These are phyloP conservation scores for Alternaria dauci DNA, from an alignment of 2,329 filamentous ascomycete genomes.

Conservation along the genomic window DNA sequence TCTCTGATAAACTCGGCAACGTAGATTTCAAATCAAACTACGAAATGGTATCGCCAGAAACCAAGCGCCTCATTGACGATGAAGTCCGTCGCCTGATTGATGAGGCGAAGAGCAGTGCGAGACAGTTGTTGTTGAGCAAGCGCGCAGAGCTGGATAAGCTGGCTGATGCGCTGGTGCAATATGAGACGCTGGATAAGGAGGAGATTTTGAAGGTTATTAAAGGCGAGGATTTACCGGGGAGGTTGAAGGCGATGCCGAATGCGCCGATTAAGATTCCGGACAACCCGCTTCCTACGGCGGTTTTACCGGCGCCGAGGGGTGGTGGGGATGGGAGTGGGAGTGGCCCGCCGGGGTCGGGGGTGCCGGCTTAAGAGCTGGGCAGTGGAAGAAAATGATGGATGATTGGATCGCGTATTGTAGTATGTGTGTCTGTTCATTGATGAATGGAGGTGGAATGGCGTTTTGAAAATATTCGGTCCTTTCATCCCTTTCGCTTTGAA, in stretches of 20 bases:
- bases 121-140: conserved; percentile 73
- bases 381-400: no score
- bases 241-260: conserved; percentile 65
- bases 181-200: conserved; percentile 87
- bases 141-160: conserved; percentile 86
- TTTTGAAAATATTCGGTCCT: no score
- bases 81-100: conserved; percentile 88
- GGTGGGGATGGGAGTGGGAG: conserved; percentile 22
- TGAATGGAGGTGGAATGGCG: no score
- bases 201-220: conserved; percentile 91
- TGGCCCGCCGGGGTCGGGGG: conserved; percentile 26
- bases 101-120: conserved; percentile 79
- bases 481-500: no score
- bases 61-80: conserved; percentile 83
- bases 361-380: conserved; percentile 24
- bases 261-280: conserved; percentile 75
- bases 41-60: conserved; percentile 81
- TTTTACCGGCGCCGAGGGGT: conserved; percentile 32
- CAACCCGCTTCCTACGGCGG: conserved; percentile 21
- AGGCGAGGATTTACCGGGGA: conserved; percentile 80
- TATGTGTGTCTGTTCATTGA: no score
- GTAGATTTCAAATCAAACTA: conserved; percentile 88
- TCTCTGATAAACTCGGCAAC: conserved; percentile 87
- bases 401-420: no score
- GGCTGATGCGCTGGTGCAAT: conserved; percentile 88